phyloP scores from a whole-genome alignment of 2,329 filamentous ascomycete genomes.

The Blastomyces parvus region DNA sequence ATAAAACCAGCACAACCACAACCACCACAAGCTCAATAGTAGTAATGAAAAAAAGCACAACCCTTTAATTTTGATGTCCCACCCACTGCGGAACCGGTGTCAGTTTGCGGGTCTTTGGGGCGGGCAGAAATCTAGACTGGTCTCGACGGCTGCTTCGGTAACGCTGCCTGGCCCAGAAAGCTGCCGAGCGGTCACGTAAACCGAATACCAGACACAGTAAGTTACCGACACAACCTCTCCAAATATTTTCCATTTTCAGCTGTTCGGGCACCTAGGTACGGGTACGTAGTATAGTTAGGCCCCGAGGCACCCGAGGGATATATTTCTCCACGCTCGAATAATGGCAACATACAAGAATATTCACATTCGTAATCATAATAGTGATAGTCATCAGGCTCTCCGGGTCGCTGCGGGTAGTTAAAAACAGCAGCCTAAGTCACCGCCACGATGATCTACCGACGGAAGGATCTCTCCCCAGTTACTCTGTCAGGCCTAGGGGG shows the following conservation, averaged over 20 bases:
- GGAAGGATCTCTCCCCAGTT: neutral
- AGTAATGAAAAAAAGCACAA: neutral
- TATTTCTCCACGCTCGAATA: too few species aligned
- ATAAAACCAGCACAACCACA: neutral
- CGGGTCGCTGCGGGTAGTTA: neutral
- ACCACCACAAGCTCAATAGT: neutral
- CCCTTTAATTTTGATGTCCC: too few species aligned
- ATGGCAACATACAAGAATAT: neutral
- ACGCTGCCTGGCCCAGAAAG: neutral
- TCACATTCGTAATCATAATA: neutral
- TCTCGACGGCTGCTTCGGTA: slow-evolving; percentile 1
- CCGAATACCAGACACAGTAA: neutral
- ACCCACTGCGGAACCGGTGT: neutral
- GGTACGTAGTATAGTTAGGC: too few species aligned
- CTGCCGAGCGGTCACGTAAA: neutral
- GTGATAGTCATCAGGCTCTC: too few species aligned
- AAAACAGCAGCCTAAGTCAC: neutral
- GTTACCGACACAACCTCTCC: too few species aligned
- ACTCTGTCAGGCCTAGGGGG: neutral
- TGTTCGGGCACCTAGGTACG: too few species aligned
- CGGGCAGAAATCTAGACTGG: neutral
- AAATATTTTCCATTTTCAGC: too few species aligned
- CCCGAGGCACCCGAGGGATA: too few species aligned
- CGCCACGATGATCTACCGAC: neutral
- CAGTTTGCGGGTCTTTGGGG: neutral